Conservation (phyloP, 306 rosid species). For the Castanea mollissima region DNA sequence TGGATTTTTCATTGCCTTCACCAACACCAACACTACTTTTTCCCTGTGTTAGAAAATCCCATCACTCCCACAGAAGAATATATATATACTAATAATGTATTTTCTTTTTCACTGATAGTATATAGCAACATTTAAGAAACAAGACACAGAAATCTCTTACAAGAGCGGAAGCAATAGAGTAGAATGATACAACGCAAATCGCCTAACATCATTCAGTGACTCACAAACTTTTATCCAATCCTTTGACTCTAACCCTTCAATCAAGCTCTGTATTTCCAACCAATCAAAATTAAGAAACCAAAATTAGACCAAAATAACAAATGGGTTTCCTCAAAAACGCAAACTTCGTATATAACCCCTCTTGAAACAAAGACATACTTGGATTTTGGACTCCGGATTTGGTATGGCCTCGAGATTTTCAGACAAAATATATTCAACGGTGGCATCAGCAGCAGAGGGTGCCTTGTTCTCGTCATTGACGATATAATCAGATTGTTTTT, state of each 20-base stretch:
- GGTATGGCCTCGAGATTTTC: constrained; percentile 68
- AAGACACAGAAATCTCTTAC: constrained; percentile 28
- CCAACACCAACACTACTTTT: constrained; percentile 57
- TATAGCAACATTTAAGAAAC: not conserved
- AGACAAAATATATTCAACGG: constrained; percentile 66
- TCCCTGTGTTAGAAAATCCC: constrained; percentile 47
- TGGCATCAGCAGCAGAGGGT: constrained; percentile 48
- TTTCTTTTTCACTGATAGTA: not conserved
- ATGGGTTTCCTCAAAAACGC: not conserved
- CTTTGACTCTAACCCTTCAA: constrained; percentile 65
- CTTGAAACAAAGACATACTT: constrained; percentile 25
- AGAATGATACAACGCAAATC: constrained; percentile 65
- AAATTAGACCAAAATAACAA: not conserved
- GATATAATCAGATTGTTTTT: constrained; percentile 36
- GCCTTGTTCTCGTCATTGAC: constrained; percentile 56
- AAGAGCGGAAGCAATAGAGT: constrained; percentile 50
- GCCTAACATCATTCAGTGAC: constrained; percentile 64
- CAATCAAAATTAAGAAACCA: not conserved
- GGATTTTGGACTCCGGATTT: constrained; percentile 65
- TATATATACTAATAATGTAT: not conserved
- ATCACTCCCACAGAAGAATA: not conserved
- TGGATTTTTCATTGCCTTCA: constrained; percentile 88
- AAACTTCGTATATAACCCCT: not conserved
- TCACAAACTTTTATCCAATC: constrained; percentile 80
- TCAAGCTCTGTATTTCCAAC: constrained; percentile 46